These are phyloP conservation scores for Podaxis sp. DNA, from an alignment of 768 basidiomycete species.

Conservation along the genomic window DNA sequence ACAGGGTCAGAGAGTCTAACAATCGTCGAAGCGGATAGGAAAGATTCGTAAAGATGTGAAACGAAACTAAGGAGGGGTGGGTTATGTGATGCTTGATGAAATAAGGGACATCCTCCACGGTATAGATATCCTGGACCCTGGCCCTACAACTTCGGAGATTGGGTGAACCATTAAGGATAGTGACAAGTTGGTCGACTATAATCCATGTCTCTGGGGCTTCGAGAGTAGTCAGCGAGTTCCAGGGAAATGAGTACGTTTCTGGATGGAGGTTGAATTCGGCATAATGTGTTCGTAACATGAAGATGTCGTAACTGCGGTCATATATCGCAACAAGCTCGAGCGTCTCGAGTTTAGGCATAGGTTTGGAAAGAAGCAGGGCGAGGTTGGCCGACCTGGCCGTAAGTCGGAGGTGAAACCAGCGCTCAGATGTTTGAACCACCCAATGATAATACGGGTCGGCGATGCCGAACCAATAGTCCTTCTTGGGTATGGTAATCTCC, in stretches of 20 bases:
- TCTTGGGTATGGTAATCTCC: conserved; percentile 10
- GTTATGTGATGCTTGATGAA: background rate
- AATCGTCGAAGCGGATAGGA: background rate
- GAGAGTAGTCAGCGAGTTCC: conserved; percentile 5
- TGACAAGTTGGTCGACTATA: conserved; percentile 1
- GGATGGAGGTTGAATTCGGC: conserved; percentile 6
- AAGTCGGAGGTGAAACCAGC: conserved; percentile 11
- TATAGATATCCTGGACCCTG: conserved; percentile 5
- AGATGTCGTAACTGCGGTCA: background rate
- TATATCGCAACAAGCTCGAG: conserved; percentile 1
- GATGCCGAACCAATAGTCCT: background rate
- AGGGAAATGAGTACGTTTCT: conserved; percentile 1
- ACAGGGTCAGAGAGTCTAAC: background rate
- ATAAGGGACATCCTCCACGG: background rate
- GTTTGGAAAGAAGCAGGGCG: conserved; percentile 4
- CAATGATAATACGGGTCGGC: conserved; percentile 6
- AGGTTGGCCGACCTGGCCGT: background rate
- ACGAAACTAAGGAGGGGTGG: background rate
- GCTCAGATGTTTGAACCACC: conserved; percentile 5
- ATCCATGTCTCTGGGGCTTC: conserved; percentile 3
- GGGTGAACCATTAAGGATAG: conserved; percentile 6
- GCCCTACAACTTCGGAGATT: conserved; percentile 1
- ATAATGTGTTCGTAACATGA: conserved; percentile 1
- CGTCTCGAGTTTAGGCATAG: background rate
- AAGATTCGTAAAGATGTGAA: background rate